Percentiles rank a stretch among this genome's conserved stretches.
Evolutionary conservation across 129 eudicot species (phyloP).

Genomic region (Escallonia herrerae): DNA sequence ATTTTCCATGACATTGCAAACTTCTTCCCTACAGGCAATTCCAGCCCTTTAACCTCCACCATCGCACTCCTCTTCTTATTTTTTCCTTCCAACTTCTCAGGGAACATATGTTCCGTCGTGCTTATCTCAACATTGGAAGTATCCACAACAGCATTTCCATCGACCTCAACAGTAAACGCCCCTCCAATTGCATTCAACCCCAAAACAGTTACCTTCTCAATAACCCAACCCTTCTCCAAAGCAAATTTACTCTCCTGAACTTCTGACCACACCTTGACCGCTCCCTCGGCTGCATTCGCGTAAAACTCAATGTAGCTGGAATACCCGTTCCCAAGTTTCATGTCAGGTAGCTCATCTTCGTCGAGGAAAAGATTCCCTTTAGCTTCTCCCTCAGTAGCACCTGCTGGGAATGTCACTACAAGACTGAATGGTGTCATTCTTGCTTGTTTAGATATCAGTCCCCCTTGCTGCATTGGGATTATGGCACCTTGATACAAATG

Average conservation of each 20-base stretch:
- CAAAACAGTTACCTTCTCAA: conserved; percentile 62
- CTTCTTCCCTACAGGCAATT: conserved; percentile 67
- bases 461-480: conserved; percentile 90
- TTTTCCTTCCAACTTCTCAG: conserved; percentile 30
- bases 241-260: conserved; percentile 77
- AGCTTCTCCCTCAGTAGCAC: conserved; percentile 48
- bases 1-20: conserved; percentile 68
- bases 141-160: conserved; percentile 34
- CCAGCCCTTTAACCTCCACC: conserved; percentile 78
- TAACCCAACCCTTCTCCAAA: conserved; percentile 52
- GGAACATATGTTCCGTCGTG: conserved; percentile 31
- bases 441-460: conserved; percentile 70
- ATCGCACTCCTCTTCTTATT: conserved; percentile 44
- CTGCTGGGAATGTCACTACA: conserved; percentile 65
- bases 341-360: conserved; percentile 92
- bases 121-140: conserved; percentile 39
- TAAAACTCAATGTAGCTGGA: conserved; percentile 62
- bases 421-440: conserved; percentile 77
- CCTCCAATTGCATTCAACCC: conserved; percentile 48
- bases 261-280: conserved; percentile 71
- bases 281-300: conserved; percentile 42
- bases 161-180: conserved; percentile 36
- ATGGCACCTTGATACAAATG: conserved; percentile 76
- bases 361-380: conserved; percentile 73
- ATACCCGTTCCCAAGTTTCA: conserved; percentile 64